Conservation (phyloP, 768 basidiomycete genomes). For the Lyophyllum atratum region DNA sequence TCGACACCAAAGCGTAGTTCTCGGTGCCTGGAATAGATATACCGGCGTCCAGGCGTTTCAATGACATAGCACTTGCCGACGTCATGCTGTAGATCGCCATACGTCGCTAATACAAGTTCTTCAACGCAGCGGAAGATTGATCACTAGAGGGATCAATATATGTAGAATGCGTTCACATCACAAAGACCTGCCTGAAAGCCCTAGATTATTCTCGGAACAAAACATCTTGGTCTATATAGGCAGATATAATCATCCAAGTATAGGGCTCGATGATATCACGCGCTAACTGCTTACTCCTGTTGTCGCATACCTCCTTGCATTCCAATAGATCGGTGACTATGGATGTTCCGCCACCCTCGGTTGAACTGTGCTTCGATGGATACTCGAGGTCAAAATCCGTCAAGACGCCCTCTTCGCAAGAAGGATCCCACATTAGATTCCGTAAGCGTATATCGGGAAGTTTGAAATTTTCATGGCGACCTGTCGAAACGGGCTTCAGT, state of each 20-base stretch:
- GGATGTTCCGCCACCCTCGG: background rate
- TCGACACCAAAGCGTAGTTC: too few species aligned
- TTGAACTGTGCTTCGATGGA: background rate
- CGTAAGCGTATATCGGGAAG: background rate
- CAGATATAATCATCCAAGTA: constrained; percentile 10
- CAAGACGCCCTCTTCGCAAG: constrained; percentile 3
- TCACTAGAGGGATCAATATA: too few species aligned
- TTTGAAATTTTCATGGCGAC: background rate
- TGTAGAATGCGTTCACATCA: background rate
- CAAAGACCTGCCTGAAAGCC: background rate
- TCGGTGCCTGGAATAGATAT: too few species aligned
- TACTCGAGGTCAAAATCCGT: constrained; percentile 14
- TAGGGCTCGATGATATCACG: constrained; percentile 14
- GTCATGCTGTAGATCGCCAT: too few species aligned
- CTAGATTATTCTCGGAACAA: background rate
- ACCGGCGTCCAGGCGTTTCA: too few species aligned
- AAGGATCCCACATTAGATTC: constrained; percentile 6
- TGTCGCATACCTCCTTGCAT: constrained; percentile 11
- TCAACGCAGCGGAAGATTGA: too few species aligned
- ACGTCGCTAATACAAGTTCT: too few species aligned
- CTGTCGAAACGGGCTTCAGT: background rate
- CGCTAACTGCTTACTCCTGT: constrained; percentile 1
- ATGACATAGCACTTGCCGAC: too few species aligned
- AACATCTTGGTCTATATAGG: background rate
- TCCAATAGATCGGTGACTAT: constrained; percentile 6